These are phyloP conservation scores for Nannochloropsis salina DNA, from an alignment of 108 stramenopile genomes.

Conservation along the genomic window DNA sequence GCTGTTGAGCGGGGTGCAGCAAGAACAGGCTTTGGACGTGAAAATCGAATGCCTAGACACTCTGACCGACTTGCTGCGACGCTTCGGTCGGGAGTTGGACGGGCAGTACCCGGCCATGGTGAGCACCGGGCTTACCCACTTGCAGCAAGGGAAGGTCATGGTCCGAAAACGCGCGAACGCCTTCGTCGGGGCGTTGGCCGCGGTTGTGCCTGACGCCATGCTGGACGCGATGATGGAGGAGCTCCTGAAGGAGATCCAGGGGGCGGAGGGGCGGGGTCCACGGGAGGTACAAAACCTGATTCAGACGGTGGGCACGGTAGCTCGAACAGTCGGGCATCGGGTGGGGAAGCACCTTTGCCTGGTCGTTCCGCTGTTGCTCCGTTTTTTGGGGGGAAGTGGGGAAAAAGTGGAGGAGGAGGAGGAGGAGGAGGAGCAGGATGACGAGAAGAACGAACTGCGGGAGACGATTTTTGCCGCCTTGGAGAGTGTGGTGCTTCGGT, in stretches of 20 bases:
- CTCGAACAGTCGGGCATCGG: conserved; percentile 58
- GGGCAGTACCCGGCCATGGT: conserved; percentile 72
- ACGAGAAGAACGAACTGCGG: conserved; percentile 32
- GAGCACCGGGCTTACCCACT: conserved; percentile 63
- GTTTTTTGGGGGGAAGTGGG: conserved; percentile 70
- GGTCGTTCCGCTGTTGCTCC: conserved; percentile 85
- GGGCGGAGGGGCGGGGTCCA: conserved; percentile 20
- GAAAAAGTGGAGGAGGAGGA: conserved; percentile 56
- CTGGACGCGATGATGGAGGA: conserved; percentile 27
- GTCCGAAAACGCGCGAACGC: conserved; percentile 86
- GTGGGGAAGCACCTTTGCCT: conserved; percentile 74
- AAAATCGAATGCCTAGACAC: conserved; percentile 72
- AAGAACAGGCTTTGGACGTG: conserved; percentile 32
- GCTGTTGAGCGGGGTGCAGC: conserved; percentile 69
- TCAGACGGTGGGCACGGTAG: conserved; percentile 80
- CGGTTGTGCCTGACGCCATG: conserved; percentile 39
- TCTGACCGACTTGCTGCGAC: conserved; percentile 74
- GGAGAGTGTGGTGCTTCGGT: conserved; percentile 83
- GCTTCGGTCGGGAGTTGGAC: conserved; percentile 69
- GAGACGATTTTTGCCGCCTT: conserved; percentile 38
- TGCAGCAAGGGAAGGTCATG: conserved; percentile 56
- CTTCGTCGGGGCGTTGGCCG: conserved; percentile 76
- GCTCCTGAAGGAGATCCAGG: conserved; percentile 68
- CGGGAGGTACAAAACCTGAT: conserved; percentile 28
- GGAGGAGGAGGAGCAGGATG: conserved; percentile 34